These are phyloP conservation scores for Candida sonorensis DNA, from an alignment of 805 yeast species.

Conservation along the genomic window DNA sequence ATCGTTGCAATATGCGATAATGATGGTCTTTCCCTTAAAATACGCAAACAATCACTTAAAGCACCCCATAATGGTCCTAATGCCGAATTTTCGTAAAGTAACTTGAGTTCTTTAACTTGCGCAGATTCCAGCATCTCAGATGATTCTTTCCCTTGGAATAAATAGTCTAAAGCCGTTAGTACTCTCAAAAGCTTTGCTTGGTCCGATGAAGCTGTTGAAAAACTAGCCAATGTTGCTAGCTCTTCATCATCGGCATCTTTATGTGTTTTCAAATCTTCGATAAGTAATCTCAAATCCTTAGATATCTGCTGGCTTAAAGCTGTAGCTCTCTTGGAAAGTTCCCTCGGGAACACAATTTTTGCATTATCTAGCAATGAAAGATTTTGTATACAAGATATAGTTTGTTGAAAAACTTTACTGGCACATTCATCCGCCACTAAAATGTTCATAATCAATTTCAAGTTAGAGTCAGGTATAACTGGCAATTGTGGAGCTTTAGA, in stretches of 20 bases:
- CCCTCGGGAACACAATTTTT: constrained; percentile 56
- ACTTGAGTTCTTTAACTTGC: constrained; percentile 44
- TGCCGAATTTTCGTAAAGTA: constrained; percentile 58
- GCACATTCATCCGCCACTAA: constrained; percentile 80
- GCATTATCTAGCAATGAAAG: constrained; percentile 57
- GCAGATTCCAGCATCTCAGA: constrained; percentile 22
- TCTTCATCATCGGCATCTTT: constrained; percentile 38
- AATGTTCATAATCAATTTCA: constrained; percentile 57
- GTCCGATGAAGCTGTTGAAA: constrained; percentile 74
- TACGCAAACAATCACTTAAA: constrained; percentile 61
- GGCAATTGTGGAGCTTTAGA: constrained; percentile 40
- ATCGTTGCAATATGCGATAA: constrained; percentile 69
- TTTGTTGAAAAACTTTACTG: constrained; percentile 76
- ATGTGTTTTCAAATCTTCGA: constrained; percentile 35
- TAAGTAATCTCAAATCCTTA: constrained; percentile 45
- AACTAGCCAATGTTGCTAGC: constrained; percentile 44
- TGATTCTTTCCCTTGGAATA: constrained; percentile 44
- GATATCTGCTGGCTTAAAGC: constrained; percentile 48
- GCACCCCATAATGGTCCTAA: constrained; percentile 83
- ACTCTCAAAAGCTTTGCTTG: constrained; percentile 85
- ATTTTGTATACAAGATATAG: constrained; percentile 74
- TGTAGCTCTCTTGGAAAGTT: constrained; percentile 60
- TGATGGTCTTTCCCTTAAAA: constrained; percentile 51
- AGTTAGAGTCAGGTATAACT: constrained; percentile 51
- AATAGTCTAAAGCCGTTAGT: constrained; percentile 79